Evolutionary conservation across 2,329 filamentous ascomycete species (phyloP).

Genomic region (Ophiocordyceps australis): DNA sequence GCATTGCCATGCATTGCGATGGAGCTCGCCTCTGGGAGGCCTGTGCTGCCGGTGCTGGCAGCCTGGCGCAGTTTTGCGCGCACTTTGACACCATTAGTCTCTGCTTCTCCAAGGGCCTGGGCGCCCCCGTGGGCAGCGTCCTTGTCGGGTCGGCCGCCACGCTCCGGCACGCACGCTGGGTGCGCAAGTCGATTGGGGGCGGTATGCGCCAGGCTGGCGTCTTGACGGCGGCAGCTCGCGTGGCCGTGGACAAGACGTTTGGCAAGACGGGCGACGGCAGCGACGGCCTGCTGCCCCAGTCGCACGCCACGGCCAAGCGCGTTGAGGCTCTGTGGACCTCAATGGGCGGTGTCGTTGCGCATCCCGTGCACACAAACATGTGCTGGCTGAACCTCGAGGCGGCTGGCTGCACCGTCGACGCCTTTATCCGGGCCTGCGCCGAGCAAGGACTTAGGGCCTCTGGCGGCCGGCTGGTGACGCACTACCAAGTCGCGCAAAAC

Average conservation of each 20-base stretch:
- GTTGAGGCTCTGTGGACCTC: constrained; percentile 53
- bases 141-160: constrained; percentile 32
- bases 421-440: constrained; percentile 19
- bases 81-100: constrained; percentile 59
- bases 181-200: constrained; percentile 57
- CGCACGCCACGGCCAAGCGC: constrained; percentile 43
- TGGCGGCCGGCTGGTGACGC: constrained; percentile 24
- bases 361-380: constrained; percentile 81
- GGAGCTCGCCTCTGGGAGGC: constrained; percentile 74
- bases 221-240: constrained; percentile 50
- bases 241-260: constrained; percentile 39
- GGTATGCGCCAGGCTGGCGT: constrained; percentile 58
- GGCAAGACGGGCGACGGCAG: constrained; percentile 15
- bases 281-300: constrained; percentile 38
- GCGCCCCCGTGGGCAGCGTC: constrained; percentile 64
- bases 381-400: constrained; percentile 62
- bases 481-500: constrained; percentile 43
- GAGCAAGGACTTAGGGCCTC: constrained; percentile 23
- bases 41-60: constrained; percentile 49
- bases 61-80: constrained; percentile 45
- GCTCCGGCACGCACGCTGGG: constrained; percentile 20
- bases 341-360: constrained; percentile 47
- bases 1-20: constrained; percentile 57
- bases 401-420: constrained; percentile 23
- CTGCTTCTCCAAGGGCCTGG: constrained; percentile 70